Percentiles rank a stretch among this genome's conserved stretches.
These are phyloP conservation scores for Dactylorhiza incarnata DNA, from an alignment of 106 monocot genomes.

Conservation along the genomic window DNA sequence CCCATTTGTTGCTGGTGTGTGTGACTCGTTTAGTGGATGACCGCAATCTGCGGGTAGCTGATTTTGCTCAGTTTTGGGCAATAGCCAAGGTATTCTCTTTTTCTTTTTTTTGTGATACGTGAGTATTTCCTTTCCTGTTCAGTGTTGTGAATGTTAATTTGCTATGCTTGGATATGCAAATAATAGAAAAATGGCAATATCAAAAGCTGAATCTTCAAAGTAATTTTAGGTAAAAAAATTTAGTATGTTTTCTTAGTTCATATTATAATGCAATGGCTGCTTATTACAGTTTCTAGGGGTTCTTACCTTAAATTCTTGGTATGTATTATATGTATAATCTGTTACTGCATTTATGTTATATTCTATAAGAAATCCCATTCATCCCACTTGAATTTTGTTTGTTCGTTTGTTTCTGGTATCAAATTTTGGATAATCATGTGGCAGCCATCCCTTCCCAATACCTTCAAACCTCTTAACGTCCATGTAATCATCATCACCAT, in stretches of 20 bases:
- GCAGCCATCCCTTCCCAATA: neutral
- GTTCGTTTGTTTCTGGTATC: neutral
- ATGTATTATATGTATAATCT: neutral
- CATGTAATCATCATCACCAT: neutral
- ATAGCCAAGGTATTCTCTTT: slow-evolving; percentile 86
- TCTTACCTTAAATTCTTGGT: neutral
- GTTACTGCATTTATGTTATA: neutral
- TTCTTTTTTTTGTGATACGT: slow-evolving; percentile 30
- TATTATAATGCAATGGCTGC: neutral
- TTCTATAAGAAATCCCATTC: neutral
- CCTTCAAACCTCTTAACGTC: neutral
- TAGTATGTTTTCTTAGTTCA: neutral
- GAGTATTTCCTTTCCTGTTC: slow-evolving; percentile 36
- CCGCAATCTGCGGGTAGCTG: slow-evolving; percentile 99
- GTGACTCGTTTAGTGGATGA: slow-evolving; percentile 99
- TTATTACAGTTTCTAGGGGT: neutral
- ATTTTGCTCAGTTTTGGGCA: slow-evolving; percentile 99
- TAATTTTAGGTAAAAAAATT: neutral
- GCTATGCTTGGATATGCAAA: slow-evolving; percentile 4
- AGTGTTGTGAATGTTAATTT: slow-evolving; percentile 18
- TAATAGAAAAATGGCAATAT: neutral
- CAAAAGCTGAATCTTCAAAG: neutral
- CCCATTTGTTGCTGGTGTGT: slow-evolving; percentile 91
- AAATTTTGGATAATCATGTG: neutral
- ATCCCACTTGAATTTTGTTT: neutral